Percentiles rank a stretch among this genome's conserved stretches.
phyloP scores from a whole-genome alignment of 352 stramenopile genomes.

The Thraustochytrium striatum region DNA sequence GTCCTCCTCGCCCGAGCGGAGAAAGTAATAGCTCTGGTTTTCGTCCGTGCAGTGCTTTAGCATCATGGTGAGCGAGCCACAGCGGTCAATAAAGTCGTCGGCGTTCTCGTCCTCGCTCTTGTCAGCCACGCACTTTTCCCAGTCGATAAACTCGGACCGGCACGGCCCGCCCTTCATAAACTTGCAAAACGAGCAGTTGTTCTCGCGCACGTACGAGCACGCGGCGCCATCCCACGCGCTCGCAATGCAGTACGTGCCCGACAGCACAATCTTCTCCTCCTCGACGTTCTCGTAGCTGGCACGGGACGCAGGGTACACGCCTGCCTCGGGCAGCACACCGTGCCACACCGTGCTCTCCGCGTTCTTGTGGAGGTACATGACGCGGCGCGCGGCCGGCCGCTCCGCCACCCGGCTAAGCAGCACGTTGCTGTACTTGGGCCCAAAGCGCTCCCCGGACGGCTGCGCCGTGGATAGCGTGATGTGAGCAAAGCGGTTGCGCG shows the following conservation, averaged over 20 bases:
- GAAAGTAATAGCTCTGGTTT: conserved; percentile 43
- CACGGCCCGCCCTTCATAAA: conserved; percentile 48
- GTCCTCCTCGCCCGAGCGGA: not conserved
- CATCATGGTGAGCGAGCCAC: conserved; percentile 29
- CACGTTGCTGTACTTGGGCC: conserved; percentile 28
- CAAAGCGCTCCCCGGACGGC: conserved; percentile 22
- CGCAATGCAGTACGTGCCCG: conserved; percentile 40
- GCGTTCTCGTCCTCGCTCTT: conserved; percentile 28
- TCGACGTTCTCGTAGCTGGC: conserved; percentile 40
- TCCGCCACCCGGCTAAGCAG: conserved; percentile 21
- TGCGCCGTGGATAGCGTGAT: conserved; percentile 5
- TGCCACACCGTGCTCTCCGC: not conserved
- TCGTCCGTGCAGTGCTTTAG: conserved; percentile 45
- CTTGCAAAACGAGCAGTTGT: conserved; percentile 48
- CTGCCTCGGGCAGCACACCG: not conserved
- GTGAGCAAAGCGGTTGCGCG: conserved; percentile 34
- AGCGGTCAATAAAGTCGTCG: conserved; percentile 46
- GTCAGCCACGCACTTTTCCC: conserved; percentile 39
- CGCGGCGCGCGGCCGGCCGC: not conserved
- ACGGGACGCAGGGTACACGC: not conserved
- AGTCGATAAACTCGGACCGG: conserved; percentile 32
- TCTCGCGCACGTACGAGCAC: conserved; percentile 43
- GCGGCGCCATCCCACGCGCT: conserved; percentile 20
- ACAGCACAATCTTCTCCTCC: conserved; percentile 38
- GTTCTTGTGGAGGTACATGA: conserved; percentile 23